Evolutionary conservation across 768 basidiomycete genomes (phyloP).

Genomic region (Inosperma sp.): DNA sequence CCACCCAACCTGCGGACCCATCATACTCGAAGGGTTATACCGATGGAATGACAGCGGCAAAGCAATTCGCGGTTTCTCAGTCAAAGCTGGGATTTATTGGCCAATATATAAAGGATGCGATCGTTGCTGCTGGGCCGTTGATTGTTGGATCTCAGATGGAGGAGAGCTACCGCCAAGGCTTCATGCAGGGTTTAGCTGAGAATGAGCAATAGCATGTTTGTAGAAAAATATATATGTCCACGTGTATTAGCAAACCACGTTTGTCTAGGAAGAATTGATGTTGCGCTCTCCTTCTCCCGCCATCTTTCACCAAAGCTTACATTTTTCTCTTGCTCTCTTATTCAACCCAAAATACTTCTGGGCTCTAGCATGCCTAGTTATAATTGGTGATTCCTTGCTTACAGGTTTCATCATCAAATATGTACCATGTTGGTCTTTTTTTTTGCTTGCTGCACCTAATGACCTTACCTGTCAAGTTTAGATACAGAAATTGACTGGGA

Average conservation of each 20-base stretch:
- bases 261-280: not conserved
- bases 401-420: constrained; percentile 77
- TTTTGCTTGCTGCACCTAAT: constrained; percentile 14
- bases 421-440: constrained; percentile 66
- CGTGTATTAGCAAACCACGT: not conserved
- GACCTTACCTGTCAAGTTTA: constrained; percentile 29
- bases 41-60: constrained; percentile 55
- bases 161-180: constrained; percentile 41
- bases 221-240: not conserved
- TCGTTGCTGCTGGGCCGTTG: constrained; percentile 32
- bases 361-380: constrained; percentile 55
- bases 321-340: constrained; percentile 35
- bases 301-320: constrained; percentile 18
- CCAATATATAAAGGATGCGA: constrained; percentile 54
- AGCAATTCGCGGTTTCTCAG: constrained; percentile 46
- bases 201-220: constrained; percentile 34
- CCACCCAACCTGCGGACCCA: constrained; percentile 15
- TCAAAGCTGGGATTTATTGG: constrained; percentile 56
- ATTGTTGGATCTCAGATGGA: constrained; percentile 37
- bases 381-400: constrained; percentile 72
- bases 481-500: constrained; percentile 99
- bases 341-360: constrained; percentile 61
- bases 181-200: constrained; percentile 45
- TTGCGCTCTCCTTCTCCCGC: constrained; percentile 13
- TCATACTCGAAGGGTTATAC: constrained; percentile 44